Percentiles rank a stretch among this genome's conserved stretches.
Evolutionary conservation across 345 rosid species (phyloP).

Genomic region (Nephelium lappaceum): DNA sequence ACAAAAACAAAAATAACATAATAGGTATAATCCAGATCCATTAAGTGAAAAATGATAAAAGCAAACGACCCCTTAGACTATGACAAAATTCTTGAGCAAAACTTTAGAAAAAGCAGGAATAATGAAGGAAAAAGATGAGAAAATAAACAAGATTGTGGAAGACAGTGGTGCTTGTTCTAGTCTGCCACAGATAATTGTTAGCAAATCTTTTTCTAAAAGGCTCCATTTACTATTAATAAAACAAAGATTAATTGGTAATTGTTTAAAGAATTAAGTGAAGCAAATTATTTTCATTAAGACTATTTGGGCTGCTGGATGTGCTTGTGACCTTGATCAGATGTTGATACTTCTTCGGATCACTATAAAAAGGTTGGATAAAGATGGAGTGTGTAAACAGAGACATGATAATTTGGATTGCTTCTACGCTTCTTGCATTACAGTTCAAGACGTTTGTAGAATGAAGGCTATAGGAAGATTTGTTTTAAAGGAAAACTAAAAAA

Average conservation of each 20-base stretch:
- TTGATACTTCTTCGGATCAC: no score
- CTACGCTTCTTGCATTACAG: neutral
- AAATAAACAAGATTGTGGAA: neutral
- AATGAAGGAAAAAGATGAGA: neutral
- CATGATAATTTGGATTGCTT: neutral
- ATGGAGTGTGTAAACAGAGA: neutral
- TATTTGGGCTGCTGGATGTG: no score
- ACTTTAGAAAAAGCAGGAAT: neutral
- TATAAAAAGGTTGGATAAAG: neutral
- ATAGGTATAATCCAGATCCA: no score
- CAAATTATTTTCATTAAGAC: no score
- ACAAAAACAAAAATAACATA: no score
- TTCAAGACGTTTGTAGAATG: neutral
- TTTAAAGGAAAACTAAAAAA: neutral
- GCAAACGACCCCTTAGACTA: no score
- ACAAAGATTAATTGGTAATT: no score
- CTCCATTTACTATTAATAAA: no score
- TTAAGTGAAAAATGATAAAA: no score
- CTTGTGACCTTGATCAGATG: no score
- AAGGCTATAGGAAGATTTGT: neutral
- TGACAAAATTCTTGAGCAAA: neutral
- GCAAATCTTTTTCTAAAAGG: no score
- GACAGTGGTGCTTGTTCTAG: neutral
- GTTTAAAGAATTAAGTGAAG: no score
- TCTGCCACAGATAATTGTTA: neutral